phyloP scores from a whole-genome alignment of 208 protist species.

The Borovskyia barvae region DNA sequence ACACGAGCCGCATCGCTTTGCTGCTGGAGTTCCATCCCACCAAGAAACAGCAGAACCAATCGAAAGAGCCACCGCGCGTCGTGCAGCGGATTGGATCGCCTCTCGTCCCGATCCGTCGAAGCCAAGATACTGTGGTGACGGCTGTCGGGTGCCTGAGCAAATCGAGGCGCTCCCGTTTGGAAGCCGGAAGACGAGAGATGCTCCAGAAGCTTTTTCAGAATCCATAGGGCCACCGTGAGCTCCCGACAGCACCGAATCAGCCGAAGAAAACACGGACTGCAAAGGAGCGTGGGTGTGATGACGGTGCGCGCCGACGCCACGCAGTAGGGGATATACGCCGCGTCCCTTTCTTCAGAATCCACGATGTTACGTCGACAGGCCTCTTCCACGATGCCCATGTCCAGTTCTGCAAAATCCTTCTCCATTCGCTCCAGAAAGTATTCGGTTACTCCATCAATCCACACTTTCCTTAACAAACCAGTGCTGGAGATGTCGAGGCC shows the following conservation, averaged over 20 bases:
- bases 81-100: slow-evolving; percentile 8
- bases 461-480: slow-evolving; percentile 9
- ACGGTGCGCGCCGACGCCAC: slow-evolving; percentile 11
- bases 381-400: slow-evolving; percentile 3
- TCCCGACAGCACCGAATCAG: slow-evolving; percentile 14
- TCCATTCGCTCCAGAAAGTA: slow-evolving; percentile 23
- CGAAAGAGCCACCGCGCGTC: slow-evolving; percentile 22
- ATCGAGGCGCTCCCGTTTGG: not conserved
- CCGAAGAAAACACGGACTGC: slow-evolving; percentile 14
- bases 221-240: slow-evolving; percentile 9
- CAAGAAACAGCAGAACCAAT: slow-evolving; percentile 20
- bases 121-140: not conserved
- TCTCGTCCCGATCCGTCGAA: slow-evolving; percentile 4
- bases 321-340: slow-evolving; percentile 7
- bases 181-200: slow-evolving; percentile 7
- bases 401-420: slow-evolving; percentile 7
- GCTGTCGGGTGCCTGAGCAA: not conserved
- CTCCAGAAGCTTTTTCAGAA: slow-evolving; percentile 10
- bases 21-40: slow-evolving; percentile 22
- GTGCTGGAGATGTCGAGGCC: not conserved
- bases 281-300: slow-evolving; percentile 7
- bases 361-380: not conserved
- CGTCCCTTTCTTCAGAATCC: not conserved
- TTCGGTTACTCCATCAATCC: slow-evolving; percentile 19
- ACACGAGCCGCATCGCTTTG: not conserved